Evolutionary conservation across 2,329 filamentous ascomycete species (phyloP).

Genomic region (Aspergillus hiratsukae): DNA sequence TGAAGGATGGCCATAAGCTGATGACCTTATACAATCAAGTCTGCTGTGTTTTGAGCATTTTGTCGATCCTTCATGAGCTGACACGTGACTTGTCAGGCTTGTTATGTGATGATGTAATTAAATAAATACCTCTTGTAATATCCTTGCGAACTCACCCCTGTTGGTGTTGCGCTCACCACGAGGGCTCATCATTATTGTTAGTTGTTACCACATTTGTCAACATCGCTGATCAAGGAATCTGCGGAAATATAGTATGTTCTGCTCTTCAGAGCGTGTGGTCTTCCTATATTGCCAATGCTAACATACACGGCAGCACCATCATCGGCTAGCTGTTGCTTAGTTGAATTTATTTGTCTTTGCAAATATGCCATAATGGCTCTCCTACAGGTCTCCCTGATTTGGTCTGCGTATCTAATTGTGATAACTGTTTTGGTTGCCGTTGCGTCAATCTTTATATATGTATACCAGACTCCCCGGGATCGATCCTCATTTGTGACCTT

Average conservation of each 20-base stretch:
- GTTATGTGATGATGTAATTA: slow-evolving; percentile 17
- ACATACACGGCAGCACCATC: neutral
- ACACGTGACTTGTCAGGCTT: neutral
- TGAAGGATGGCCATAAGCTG: neutral
- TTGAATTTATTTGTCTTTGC: slow-evolving; percentile 6
- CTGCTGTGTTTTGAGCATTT: neutral
- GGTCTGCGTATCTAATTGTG: slow-evolving; percentile 85
- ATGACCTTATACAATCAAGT: neutral
- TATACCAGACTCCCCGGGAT: slow-evolving; percentile 86
- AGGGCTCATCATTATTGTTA: neutral
- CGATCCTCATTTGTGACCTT: slow-evolving; percentile 75
- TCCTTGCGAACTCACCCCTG: neutral
- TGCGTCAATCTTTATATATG: slow-evolving; percentile 79
- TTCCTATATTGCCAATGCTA: neutral
- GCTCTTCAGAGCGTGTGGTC: neutral
- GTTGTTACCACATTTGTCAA: neutral
- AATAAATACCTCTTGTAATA: neutral
- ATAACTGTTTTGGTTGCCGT: slow-evolving; percentile 71
- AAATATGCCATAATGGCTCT: slow-evolving; percentile 46
- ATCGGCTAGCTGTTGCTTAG: neutral
- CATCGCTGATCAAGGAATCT: neutral
- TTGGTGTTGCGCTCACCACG: neutral
- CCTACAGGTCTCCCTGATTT: slow-evolving; percentile 86
- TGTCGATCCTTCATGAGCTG: neutral
- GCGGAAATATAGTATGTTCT: neutral